Evolutionary conservation across 192 early-diverging fungal species (phyloP).

Genomic region (Thoreauomyces humboldtii): DNA sequence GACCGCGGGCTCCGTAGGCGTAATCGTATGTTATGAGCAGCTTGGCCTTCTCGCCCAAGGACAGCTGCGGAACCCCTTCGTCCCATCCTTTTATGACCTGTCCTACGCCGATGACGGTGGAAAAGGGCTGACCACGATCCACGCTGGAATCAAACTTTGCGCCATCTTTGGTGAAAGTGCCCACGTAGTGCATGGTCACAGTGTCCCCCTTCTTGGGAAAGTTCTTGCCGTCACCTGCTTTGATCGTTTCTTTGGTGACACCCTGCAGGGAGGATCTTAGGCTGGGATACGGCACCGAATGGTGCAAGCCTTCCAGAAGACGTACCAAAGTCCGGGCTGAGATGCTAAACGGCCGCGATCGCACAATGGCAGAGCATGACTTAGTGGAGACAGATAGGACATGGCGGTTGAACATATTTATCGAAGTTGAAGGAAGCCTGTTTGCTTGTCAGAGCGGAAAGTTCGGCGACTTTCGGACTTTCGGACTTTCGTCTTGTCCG

Average conservation of each 20-base stretch:
- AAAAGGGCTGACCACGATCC: conserved; percentile 83
- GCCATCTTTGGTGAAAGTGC: conserved; percentile 50
- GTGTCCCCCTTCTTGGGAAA: conserved; percentile 56
- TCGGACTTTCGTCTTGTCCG: no score
- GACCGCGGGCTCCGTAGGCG: conserved; percentile 36
- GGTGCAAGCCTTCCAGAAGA: no score
- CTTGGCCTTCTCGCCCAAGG: conserved; percentile 82
- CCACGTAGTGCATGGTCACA: conserved; percentile 46
- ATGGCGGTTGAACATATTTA: no score
- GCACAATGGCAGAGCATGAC: no score
- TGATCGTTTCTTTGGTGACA: conserved; percentile 51
- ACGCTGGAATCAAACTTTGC: conserved; percentile 84
- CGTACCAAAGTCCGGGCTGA: no score
- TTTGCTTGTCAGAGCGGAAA: no score
- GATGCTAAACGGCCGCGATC: no score
- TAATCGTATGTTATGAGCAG: conserved; percentile 63
- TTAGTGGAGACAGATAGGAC: no score
- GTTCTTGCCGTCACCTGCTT: conserved; percentile 50
- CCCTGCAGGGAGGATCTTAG: no score
- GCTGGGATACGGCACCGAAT: no score
- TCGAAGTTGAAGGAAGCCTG: no score
- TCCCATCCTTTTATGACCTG: conserved; percentile 88
- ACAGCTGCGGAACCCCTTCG: conserved; percentile 92
- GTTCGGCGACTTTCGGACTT: no score
- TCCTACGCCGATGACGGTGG: conserved; percentile 85